Conservation (phyloP, 306 rosid species). For the Nissolia schottii region DNA sequence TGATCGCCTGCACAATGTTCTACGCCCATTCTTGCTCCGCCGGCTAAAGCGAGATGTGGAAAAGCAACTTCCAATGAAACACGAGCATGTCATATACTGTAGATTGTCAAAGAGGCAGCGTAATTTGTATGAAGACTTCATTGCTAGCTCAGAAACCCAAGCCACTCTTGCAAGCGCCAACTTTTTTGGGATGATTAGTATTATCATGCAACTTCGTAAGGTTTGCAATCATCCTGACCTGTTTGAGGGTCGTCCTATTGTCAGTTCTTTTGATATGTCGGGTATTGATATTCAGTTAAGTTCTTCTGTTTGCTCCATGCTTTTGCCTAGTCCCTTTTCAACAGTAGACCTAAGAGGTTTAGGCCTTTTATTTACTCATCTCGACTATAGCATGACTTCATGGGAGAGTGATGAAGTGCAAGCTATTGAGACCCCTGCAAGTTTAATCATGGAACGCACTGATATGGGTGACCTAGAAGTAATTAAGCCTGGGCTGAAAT, state of each 20-base stretch:
- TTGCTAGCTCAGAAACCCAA: constrained; percentile 96
- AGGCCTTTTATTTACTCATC: constrained; percentile 87
- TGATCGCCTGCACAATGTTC: constrained; percentile 97
- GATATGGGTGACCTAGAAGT: constrained; percentile 45
- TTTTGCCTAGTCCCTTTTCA: constrained; percentile 58
- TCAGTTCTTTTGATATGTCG: constrained; percentile 89
- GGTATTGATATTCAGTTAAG: constrained; percentile 74
- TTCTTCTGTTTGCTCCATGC: constrained; percentile 73
- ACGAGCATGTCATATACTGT: constrained; percentile 89
- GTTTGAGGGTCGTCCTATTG: constrained; percentile 98
- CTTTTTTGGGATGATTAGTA: constrained; percentile 93
- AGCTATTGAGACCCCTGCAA: constrained; percentile 73
- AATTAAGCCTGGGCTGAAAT: constrained; percentile 49
- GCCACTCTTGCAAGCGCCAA: constrained; percentile 92
- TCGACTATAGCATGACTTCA: constrained; percentile 76
- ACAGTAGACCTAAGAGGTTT: constrained; percentile 64
- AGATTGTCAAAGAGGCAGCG: constrained; percentile 96
- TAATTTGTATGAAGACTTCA: constrained; percentile 90
- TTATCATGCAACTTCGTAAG: constrained; percentile 98
- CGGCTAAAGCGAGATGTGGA: constrained; percentile 94
- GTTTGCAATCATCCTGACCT: constrained; percentile 99
- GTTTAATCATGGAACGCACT: constrained; percentile 56
- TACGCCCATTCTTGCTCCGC: constrained; percentile 94
- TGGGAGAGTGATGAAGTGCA: constrained; percentile 90
- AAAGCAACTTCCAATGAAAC: constrained; percentile 94